These are phyloP conservation scores for Pharus latifolius DNA, from an alignment of 176 grass and related monocot genomes.

Conservation along the genomic window DNA sequence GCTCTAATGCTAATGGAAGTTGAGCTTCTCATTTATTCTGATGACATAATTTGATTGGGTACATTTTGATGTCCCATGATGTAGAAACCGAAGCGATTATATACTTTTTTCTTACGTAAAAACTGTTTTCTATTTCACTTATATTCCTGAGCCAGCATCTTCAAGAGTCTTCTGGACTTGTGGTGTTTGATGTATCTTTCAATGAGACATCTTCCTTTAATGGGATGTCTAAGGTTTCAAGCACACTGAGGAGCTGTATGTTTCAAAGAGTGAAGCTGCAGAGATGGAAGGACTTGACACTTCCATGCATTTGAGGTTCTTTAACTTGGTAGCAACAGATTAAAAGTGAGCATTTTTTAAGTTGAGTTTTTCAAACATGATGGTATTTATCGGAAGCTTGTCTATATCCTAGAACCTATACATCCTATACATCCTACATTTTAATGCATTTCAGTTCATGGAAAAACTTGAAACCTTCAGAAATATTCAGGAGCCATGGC, in stretches of 20 bases:
- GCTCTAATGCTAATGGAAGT: background rate
- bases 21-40: background rate
- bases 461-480: conserved; percentile 78
- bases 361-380: background rate
- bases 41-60: background rate
- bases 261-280: conserved; percentile 87
- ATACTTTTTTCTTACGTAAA: background rate
- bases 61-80: background rate
- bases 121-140: conserved; percentile 39
- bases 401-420: background rate
- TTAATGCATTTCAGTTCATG: conserved; percentile 52
- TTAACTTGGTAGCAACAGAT: conserved; percentile 94
- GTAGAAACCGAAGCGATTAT: background rate
- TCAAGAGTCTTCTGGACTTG: conserved; percentile 76
- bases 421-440: background rate
- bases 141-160: conserved; percentile 76
- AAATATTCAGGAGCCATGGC: conserved; percentile 81
- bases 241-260: conserved; percentile 75
- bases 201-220: conserved; percentile 88
- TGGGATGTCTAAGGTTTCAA: conserved; percentile 64
- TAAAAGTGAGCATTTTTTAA: conserved; percentile 61
- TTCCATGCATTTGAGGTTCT: conserved; percentile 69
- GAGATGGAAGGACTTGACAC: conserved; percentile 93
- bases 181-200: conserved; percentile 94
- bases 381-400: background rate